Percentiles rank a stretch among this genome's conserved stretches.
These are phyloP conservation scores for Aspergillus nidulans DNA, from an alignment of 495 filamentous ascomycete genomes.

Conservation along the genomic window DNA sequence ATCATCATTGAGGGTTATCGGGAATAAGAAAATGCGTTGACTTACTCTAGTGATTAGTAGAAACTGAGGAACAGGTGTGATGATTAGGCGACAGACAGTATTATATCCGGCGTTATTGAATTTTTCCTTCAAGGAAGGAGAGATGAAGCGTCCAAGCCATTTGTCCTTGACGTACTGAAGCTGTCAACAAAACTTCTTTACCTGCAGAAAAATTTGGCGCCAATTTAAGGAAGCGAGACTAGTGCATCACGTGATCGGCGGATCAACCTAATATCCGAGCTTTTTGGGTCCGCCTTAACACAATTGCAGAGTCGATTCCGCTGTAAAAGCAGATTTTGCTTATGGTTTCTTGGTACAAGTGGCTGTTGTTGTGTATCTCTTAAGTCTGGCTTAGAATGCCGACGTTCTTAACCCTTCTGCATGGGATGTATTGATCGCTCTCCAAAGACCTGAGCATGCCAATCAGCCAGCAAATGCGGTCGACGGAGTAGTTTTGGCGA, in stretches of 20 bases:
- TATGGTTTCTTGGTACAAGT: not conserved
- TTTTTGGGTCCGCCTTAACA: not conserved
- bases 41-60: constrained; percentile 1
- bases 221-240: constrained; percentile 17
- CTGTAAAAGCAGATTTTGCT: not conserved
- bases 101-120: not conserved
- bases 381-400: no score
- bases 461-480: no score
- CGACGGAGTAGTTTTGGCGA: no score
- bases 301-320: not conserved
- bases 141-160: not conserved
- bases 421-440: no score
- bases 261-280: constrained; percentile 11
- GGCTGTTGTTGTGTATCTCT: no score
- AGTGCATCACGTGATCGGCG: constrained; percentile 20
- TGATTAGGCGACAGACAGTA: not conserved
- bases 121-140: not conserved
- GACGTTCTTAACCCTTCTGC: no score
- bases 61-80: not conserved
- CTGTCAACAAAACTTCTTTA: not conserved
- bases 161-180: not conserved
- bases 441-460: no score
- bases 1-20: constrained; percentile 26
- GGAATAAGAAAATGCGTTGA: not conserved
- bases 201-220: constrained; percentile 7